Evolutionary conservation across 108 stramenopile genomes (phyloP), one percentile per base, ranked within the genome.

Genomic region (Chaetoceros muelleri): DNA sequence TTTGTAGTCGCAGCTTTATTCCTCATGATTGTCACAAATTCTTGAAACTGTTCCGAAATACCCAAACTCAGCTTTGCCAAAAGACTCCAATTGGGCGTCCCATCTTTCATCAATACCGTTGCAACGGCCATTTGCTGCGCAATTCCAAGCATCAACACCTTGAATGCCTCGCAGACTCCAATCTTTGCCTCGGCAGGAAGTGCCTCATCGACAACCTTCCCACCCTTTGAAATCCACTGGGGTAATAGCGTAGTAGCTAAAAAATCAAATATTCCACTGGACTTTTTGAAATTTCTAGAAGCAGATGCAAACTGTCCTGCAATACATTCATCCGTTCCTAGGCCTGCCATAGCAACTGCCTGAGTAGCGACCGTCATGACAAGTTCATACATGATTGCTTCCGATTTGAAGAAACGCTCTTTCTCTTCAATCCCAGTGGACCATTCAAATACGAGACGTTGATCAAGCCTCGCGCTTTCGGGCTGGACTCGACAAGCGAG

Each of bases 101-200:
- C 93, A 2, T 76, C 74, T 56, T 87, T 94, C 40, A 82, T 79
- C 46, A 94, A 60, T 13, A 87, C 81, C 2, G 88, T 87, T 7
- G 88, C 84, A 28, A 94, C 66, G 16, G 88, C 88, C 93, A 94
- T 94, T 70, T 94, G 93, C 46, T 94, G 93, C 5, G 76, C 81
- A 65, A 81, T 85, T 13, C 87, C 85, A 64, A 80, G 72, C 55
- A 81, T 89, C 51, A 94, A 58, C 5, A 54, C 54, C 22, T 66
- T 62, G 44, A 90, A 71, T 21, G 84, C 86, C 51, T 79, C 70
- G 28, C 81, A 82, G 13, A 77, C 75, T 20, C 62, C 73, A 21
- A 75, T 70, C n/a, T 64, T 70, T 29, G 78, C 80, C 61, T 90
- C 88, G 10, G 79, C 76, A 28, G 90, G 85, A 8, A 90, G 67